Evolutionary conservation across 1,139 yeast genomes (phyloP).

Genomic region (Kodamaea arcana): DNA sequence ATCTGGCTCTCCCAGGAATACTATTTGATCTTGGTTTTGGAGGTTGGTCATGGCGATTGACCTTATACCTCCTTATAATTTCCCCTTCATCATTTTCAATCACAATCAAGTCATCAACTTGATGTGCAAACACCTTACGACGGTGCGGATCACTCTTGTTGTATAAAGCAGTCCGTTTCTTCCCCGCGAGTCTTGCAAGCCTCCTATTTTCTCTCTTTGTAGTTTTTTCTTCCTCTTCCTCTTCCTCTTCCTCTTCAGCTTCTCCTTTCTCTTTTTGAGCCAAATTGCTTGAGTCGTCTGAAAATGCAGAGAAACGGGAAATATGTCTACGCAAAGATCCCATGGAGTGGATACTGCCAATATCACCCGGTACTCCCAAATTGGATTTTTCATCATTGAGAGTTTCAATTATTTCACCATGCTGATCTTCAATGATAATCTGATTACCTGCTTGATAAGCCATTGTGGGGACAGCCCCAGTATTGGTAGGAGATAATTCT

Average conservation of each 20-base stretch:
- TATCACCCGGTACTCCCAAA: conserved; percentile 4
- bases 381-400: conserved; percentile 9
- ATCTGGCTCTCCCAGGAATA: conserved; percentile 25
- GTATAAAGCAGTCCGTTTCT: conserved; percentile 23
- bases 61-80: conserved; percentile 73
- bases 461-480: conserved; percentile 24
- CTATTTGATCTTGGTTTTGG: conserved; percentile 5
- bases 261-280: conserved; percentile 7
- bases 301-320: conserved; percentile 26
- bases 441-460: conserved; percentile 73
- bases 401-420: conserved; percentile 69
- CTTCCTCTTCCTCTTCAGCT: conserved; percentile 2
- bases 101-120: conserved; percentile 64
- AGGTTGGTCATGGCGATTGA: conserved; percentile 46
- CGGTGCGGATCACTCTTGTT: conserved; percentile 30
- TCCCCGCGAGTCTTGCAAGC: conserved; percentile 10
- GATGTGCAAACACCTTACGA: conserved; percentile 42
- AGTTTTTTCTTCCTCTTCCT: conserved; percentile 6
- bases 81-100: conserved; percentile 94
- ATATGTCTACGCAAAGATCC: conserved; percentile 36
- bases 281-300: conserved; percentile 17
- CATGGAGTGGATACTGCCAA: conserved; percentile 39
- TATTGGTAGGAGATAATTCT: conserved; percentile 1
- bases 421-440: conserved; percentile 71
- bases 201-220: conserved; percentile 7